Evolutionary conservation across 495 filamentous ascomycete species (phyloP).

Genomic region (Hypoxylon trugodes): DNA sequence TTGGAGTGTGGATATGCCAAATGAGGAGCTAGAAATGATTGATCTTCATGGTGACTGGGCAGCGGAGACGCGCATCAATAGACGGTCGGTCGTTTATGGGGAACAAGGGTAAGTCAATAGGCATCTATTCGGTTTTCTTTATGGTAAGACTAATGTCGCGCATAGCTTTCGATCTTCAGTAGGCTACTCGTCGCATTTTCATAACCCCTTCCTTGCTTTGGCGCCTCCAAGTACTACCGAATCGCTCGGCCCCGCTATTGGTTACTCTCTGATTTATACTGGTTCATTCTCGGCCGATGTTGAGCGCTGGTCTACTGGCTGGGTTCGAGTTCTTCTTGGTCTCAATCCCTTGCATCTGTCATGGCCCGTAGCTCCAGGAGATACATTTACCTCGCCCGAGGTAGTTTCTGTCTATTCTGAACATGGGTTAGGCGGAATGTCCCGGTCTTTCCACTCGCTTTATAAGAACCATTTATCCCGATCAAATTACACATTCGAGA

Average conservation of each 20-base stretch:
- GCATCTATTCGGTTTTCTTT: neutral
- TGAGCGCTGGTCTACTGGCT: conserved; percentile 63
- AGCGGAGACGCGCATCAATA: conserved; percentile 49
- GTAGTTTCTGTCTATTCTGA: conserved; percentile 62
- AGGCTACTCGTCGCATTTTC: conserved; percentile 63
- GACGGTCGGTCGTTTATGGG: conserved; percentile 46
- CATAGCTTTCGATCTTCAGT: conserved; percentile 58
- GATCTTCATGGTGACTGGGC: conserved; percentile 63
- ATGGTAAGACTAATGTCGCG: conserved; percentile 38
- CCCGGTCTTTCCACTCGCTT: conserved; percentile 59
- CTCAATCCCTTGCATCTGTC: conserved; percentile 61
- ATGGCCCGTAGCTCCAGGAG: conserved; percentile 54
- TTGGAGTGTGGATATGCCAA: conserved; percentile 61
- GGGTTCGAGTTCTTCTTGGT: conserved; percentile 60
- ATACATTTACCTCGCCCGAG: conserved; percentile 61
- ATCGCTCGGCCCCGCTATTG: conserved; percentile 60
- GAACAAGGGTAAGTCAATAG: conserved; percentile 42
- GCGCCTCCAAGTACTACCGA: conserved; percentile 61
- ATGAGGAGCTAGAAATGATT: conserved; percentile 63
- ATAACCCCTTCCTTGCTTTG: conserved; percentile 64
- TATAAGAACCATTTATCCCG: conserved; percentile 65
- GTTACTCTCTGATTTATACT: conserved; percentile 63
- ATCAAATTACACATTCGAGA: conserved; percentile 57
- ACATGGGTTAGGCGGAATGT: conserved; percentile 63
- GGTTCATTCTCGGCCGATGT: conserved; percentile 61